phyloP scores from a whole-genome alignment of 1,139 yeast species.

The Suhomyces maxii region DNA sequence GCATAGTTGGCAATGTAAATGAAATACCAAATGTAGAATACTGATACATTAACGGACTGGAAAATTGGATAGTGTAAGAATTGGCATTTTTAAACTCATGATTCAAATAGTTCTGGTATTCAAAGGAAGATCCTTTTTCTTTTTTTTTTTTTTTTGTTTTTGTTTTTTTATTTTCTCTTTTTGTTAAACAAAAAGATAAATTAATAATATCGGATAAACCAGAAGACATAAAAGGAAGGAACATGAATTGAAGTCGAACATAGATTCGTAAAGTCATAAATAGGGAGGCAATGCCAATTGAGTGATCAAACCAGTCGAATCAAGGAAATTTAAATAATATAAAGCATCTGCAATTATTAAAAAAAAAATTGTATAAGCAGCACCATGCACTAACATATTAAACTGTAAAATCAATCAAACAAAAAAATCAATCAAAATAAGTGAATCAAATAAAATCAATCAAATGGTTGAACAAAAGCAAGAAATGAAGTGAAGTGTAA shows the following conservation, averaged over 20 bases:
- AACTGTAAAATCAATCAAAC: neutral
- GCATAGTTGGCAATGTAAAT: neutral
- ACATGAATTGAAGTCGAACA: slow-evolving; percentile 9
- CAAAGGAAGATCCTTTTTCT: neutral
- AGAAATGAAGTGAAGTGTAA: neutral
- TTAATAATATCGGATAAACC: neutral
- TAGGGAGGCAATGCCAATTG: slow-evolving; percentile 6
- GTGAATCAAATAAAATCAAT: slow-evolving; percentile 2
- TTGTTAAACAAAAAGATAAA: no score
- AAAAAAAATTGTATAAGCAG: neutral
- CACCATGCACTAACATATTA: slow-evolving; percentile 3
- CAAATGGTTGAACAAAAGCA: slow-evolving; percentile 2
- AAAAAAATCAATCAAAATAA: slow-evolving; percentile 2
- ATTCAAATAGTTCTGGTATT: slow-evolving; percentile 1
- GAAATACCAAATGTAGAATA: slow-evolving; percentile 1
- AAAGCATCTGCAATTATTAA: neutral
- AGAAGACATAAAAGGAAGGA: neutral
- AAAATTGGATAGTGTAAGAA: neutral
- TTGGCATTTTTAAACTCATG: slow-evolving; percentile 4
- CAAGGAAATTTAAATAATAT: slow-evolving; percentile 5
- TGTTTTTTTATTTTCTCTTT: no score
- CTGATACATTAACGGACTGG: slow-evolving; percentile 4
- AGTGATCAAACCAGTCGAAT: slow-evolving; percentile 13
- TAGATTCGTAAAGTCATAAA: slow-evolving; percentile 8
- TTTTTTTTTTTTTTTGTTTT: no score